Conservation (phyloP, 805 yeast genomes). For the Cyberlindnera euphorbiae region DNA sequence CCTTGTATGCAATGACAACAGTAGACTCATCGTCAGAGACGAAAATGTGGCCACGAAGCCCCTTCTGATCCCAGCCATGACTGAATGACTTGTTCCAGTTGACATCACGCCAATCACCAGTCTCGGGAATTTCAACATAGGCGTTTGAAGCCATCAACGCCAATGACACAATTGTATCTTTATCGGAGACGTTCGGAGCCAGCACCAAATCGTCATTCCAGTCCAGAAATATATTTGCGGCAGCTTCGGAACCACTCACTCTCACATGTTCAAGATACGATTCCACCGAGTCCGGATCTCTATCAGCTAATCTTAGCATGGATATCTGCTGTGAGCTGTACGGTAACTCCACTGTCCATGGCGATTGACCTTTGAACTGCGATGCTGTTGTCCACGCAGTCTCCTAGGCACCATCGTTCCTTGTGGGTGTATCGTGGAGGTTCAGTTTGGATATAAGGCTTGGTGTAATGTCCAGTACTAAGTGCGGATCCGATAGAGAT, state of each 20-base stretch:
- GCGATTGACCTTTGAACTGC: conserved; percentile 30
- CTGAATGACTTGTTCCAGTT: conserved; percentile 53
- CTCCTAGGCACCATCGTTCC: too few relatives aligned
- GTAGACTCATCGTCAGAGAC: conserved; percentile 50
- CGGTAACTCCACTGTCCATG: conserved; percentile 36
- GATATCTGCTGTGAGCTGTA: conserved; percentile 19
- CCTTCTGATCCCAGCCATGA: conserved; percentile 85
- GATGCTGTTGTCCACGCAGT: conserved; percentile 9
- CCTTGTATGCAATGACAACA: conserved; percentile 80
- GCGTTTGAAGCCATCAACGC: conserved; percentile 91
- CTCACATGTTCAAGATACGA: conserved; percentile 56
- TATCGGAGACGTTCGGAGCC: conserved; percentile 75
- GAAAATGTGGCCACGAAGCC: conserved; percentile 89
- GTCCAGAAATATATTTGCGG: conserved; percentile 43
- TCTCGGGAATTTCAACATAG: conserved; percentile 69
- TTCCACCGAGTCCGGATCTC: conserved; percentile 61
- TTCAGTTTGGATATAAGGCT: conserved; percentile 27
- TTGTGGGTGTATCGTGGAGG: conserved; percentile 8
- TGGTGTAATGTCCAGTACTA: conserved; percentile 47
- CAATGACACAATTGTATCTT: conserved; percentile 63
- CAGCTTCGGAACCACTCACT: conserved; percentile 29
- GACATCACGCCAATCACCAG: conserved; percentile 86
- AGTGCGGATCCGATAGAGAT: conserved; percentile 35
- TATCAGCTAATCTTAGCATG: conserved; percentile 36
- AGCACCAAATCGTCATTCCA: conserved; percentile 56